These are phyloP conservation scores for Clarireedia homoeocarpa DNA, from an alignment of 2,329 filamentous ascomycete genomes.

Conservation along the genomic window DNA sequence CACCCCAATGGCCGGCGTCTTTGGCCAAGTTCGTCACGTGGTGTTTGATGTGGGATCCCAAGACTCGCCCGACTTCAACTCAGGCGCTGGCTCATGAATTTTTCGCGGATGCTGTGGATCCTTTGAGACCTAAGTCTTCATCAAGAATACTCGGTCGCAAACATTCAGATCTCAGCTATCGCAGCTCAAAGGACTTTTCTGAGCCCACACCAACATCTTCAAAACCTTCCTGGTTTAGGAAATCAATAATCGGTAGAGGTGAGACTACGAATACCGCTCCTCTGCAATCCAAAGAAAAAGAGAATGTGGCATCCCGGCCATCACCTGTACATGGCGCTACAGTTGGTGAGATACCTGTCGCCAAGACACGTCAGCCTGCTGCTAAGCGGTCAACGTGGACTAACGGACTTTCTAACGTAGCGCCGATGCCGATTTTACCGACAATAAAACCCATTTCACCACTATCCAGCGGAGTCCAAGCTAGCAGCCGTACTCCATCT, in stretches of 20 bases:
- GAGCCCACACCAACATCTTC: conserved; percentile 51
- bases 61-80: conserved; percentile 78
- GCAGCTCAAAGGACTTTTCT: conserved; percentile 55
- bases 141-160: conserved; percentile 82
- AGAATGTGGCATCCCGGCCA: conserved; percentile 37
- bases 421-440: conserved; percentile 91
- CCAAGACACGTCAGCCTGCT: conserved; percentile 42
- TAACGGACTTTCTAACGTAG: conserved; percentile 69
- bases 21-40: conserved; percentile 92
- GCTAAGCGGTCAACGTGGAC: conserved; percentile 91
- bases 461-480: conserved; percentile 89
- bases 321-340: conserved; percentile 37
- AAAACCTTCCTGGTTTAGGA: conserved; percentile 95
- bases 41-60: conserved; percentile 99
- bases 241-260: conserved; percentile 79
- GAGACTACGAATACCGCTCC: conserved; percentile 58
- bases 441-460: conserved; percentile 93
- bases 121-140: conserved; percentile 83
- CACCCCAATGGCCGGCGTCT: conserved; percentile 84
- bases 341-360: conserved; percentile 33
- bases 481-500: conserved; percentile 54
- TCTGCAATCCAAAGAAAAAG: conserved; percentile 37
- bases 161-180: conserved; percentile 71
- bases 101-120: conserved; percentile 87
- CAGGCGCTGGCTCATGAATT: conserved; percentile 96